Conservation (phyloP, 2,329 filamentous ascomycete species). For the Dendrostoma leiphaemia region DNA sequence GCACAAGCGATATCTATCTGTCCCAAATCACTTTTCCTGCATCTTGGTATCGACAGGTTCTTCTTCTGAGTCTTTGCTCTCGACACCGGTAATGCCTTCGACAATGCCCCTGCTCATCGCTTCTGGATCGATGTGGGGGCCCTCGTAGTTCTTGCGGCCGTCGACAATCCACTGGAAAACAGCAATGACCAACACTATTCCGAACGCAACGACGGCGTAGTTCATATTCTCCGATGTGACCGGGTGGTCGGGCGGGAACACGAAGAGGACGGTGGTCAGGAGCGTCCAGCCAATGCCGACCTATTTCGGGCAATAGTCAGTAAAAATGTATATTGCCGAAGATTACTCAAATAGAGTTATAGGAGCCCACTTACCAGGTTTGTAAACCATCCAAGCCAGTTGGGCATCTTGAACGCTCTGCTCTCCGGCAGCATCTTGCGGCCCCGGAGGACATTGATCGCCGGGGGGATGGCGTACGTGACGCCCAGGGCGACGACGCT, state of each 20-base stretch:
- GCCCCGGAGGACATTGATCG: conserved; percentile 66
- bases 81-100: conserved; percentile 19
- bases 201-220: conserved; percentile 48
- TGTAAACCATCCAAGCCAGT: conserved; percentile 34
- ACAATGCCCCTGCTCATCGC: conserved; percentile 20
- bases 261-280: conserved; percentile 72
- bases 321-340: too few species aligned
- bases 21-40: conserved; percentile 2
- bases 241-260: conserved; percentile 68
- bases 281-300: conserved; percentile 63
- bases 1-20: not conserved
- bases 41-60: conserved; percentile 7
- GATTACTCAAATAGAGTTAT: too few species aligned
- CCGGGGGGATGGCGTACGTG: conserved; percentile 72
- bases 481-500: conserved; percentile 71
- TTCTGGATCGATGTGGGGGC: conserved; percentile 30
- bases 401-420: conserved; percentile 31
- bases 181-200: conserved; percentile 44
- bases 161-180: conserved; percentile 45
- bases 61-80: conserved; percentile 4
- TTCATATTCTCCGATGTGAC: conserved; percentile 69
- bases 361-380: conserved; percentile 26
- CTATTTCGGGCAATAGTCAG: conserved; percentile 28
- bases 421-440: conserved; percentile 61
- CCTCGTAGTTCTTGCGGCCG: conserved; percentile 46